These are phyloP conservation scores for Schizonepeta tenuifolia DNA, from an alignment of 257 asterid genomes.

Conservation along the genomic window DNA sequence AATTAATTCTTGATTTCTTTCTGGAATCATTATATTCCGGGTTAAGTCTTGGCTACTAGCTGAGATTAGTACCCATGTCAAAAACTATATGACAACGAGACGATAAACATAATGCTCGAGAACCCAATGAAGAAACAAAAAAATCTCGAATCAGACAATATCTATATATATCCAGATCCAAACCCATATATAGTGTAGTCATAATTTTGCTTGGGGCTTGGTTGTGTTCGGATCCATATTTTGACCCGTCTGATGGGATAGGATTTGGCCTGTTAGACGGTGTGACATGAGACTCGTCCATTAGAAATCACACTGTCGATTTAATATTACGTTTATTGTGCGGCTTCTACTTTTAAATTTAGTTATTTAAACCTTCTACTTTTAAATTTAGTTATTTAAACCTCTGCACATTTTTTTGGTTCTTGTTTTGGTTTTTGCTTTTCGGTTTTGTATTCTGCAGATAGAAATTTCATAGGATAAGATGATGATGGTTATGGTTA, in stretches of 20 bases:
- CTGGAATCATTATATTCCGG: not conserved
- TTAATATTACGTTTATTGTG: not conserved
- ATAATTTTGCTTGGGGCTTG: not conserved
- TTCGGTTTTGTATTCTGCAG: not conserved
- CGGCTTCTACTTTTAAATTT: not conserved
- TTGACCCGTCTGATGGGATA: no score
- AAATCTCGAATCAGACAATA: not conserved
- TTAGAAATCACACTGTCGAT: not conserved
- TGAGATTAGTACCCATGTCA: not conserved
- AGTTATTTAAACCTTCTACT: not conserved
- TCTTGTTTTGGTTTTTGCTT: not conserved
- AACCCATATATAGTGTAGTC: not conserved
- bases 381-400: not conserved
- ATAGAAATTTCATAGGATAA: not conserved
- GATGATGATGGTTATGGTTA: conserved; percentile 6
- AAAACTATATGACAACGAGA: not conserved
- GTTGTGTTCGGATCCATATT: not conserved
- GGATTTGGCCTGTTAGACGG: no score
- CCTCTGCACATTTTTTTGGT: not conserved
- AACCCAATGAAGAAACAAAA: not conserved
- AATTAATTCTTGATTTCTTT: not conserved
- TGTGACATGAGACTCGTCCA: no score
- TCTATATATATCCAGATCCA: not conserved
- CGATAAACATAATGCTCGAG: not conserved
- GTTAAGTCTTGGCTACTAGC: not conserved